A percentile compares a stretch with the other conserved stretches of the same genome.
phyloP scores from a whole-genome alignment of 73 alveolate species.

The Paramecium sonneborni region DNA sequence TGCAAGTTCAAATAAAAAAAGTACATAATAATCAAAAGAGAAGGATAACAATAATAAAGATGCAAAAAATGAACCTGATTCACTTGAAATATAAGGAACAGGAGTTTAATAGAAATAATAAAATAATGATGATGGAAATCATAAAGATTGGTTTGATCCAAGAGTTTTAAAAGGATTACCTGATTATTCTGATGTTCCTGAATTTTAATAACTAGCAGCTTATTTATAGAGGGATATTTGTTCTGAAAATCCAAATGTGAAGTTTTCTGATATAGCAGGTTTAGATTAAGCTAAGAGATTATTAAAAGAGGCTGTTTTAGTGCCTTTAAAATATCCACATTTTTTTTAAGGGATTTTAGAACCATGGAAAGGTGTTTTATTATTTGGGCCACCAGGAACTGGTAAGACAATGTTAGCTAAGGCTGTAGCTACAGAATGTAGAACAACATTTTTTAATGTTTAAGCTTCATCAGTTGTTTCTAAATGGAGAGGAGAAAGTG shows the following conservation, averaged over 20 bases:
- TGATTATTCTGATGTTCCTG: constrained; percentile 91
- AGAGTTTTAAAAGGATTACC: constrained; percentile 96
- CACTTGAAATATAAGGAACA: constrained; percentile 45
- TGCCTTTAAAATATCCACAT: constrained; percentile 98
- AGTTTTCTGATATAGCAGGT: constrained; percentile 88
- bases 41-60: background rate
- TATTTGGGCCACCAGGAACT: constrained; percentile 99
- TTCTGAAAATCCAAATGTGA: constrained; percentile 93
- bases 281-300: constrained; percentile 87
- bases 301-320: constrained; percentile 78
- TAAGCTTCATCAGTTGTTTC: constrained; percentile 97
- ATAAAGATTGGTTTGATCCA: constrained; percentile 91
- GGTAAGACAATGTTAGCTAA: constrained; percentile 99
- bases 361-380: constrained; percentile 98
- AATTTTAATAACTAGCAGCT: constrained; percentile 90
- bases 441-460: constrained; percentile 97
- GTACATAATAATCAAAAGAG: too few species aligned
- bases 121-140: constrained; percentile 79
- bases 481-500: constrained; percentile 99
- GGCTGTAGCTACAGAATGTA: constrained; percentile 99
- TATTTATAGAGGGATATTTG: constrained; percentile 91
- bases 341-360: constrained; percentile 95
- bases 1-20: constrained; percentile 56
- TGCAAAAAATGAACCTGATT: constrained; percentile 14
- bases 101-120: constrained; percentile 65